These are phyloP conservation scores for Populus alba DNA, from an alignment of 345 rosid genomes.

Conservation along the genomic window DNA sequence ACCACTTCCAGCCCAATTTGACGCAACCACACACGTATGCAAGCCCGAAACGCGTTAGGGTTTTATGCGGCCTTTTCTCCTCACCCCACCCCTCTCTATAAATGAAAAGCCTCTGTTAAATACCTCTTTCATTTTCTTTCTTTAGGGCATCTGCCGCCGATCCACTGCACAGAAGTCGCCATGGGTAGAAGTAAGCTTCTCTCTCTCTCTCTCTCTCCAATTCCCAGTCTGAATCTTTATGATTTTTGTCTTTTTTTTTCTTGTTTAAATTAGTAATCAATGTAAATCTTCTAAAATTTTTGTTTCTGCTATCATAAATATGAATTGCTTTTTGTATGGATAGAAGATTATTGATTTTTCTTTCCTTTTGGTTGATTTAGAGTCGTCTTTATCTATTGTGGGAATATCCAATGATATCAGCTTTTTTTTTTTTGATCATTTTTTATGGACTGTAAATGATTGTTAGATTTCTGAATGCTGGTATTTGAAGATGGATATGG, in stretches of 20 bases:
- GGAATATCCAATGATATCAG: neutral
- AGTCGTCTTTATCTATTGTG: neutral
- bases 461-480: neutral
- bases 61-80: neutral
- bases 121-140: neutral
- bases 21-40: constrained; percentile 21
- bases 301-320: too few species aligned
- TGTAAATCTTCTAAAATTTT: neutral
- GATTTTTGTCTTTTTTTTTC: neutral
- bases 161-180: constrained; percentile 17
- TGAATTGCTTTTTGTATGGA: too few species aligned
- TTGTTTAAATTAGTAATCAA: neutral
- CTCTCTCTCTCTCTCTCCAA: neutral
- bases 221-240: too few species aligned
- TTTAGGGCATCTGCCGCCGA: neutral
- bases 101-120: neutral
- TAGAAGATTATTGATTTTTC: too few species aligned
- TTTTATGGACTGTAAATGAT: neutral
- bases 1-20: neutral
- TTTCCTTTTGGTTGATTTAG: neutral
- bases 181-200: constrained; percentile 54
- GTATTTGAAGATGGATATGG: neutral
- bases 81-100: neutral
- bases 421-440: neutral
- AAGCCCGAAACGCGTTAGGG: constrained; percentile 8